phyloP scores from a whole-genome alignment of 352 stramenopile genomes.

The Lagenidium giganteum region DNA sequence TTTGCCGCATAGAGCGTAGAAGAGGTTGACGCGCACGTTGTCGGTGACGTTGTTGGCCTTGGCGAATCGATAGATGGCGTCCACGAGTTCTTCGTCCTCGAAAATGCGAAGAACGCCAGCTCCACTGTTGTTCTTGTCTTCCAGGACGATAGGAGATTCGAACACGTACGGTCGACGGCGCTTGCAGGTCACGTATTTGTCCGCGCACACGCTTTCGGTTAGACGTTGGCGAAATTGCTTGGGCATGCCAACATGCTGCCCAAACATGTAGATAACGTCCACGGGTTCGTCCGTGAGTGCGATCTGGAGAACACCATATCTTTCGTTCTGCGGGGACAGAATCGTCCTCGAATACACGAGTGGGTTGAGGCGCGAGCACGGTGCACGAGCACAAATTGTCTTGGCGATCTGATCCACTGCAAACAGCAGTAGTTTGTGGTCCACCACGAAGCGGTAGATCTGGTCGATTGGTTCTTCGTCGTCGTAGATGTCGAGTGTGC shows the following conservation, averaged over 20 bases:
- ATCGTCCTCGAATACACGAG: conserved; percentile 52
- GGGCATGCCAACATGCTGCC: conserved; percentile 21
- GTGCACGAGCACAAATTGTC: conserved; percentile 24
- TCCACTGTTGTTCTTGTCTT: conserved; percentile 32
- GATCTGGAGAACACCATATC: conserved; percentile 41
- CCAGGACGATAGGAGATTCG: conserved; percentile 41
- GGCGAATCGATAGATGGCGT: conserved; percentile 58
- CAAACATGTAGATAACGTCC: conserved; percentile 49
- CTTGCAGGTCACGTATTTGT: conserved; percentile 51
- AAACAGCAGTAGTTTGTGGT: conserved; percentile 27
- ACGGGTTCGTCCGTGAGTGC: conserved; percentile 40
- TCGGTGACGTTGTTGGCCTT: conserved; percentile 41
- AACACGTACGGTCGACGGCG: conserved; percentile 43
- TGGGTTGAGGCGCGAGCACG: conserved; percentile 36
- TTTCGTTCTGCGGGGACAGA: conserved; percentile 14
- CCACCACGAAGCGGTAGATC: conserved; percentile 63
- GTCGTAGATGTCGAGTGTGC: conserved; percentile 61
- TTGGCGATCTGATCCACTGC: conserved; percentile 34
- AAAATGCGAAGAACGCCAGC: conserved; percentile 32
- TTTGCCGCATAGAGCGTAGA: conserved; percentile 55
- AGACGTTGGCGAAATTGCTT: conserved; percentile 40
- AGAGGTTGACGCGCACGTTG: conserved; percentile 35
- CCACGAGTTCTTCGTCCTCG: conserved; percentile 67
- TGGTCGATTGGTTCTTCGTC: conserved; percentile 57
- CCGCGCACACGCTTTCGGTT: conserved; percentile 36